Base-by-base conservation (phyloP, 805 yeast species). In the Teunomyces stri region DNA sequence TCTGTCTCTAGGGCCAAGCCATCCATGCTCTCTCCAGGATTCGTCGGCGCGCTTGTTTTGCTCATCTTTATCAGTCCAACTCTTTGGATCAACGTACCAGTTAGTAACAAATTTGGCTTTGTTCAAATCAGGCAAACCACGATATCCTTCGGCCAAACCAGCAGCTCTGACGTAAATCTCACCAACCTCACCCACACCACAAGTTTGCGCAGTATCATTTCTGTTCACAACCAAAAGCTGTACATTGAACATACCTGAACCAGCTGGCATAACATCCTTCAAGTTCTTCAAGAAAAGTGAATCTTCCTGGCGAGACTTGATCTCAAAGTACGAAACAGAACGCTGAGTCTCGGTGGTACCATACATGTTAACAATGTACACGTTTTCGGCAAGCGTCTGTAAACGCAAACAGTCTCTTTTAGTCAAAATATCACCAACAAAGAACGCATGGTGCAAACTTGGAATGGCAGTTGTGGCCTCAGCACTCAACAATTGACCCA, bases 301-400 rank as follows among this genome's bases (percentile, higher is more conserved):
- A 64, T 91, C 90, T 38, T 76, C 62, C 18, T 76, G 63, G 54
- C 89, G 76, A 25, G 95, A 81, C 37, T 88, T 82, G 51, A 95
- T 92, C 65, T 89, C 95, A 70, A 81, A 95, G 69, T 81, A 94
- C 0, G 98, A 91, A 21, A 94, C 99, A 1, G 99, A 94, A 64
- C 99, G 82, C 75, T 95, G 99, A 12, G 99, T 94, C 69, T 94
- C 99, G 9, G 99, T 94, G 34, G 99, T 94, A 61, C 99, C 99
- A 66, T 94, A 94, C 99, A 94, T 94, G 70, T 94, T 94, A 56
- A 94, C 95, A 61, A 94, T 92, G 63, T 69, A 74, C 46, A 89
- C 95, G 60, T 94, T 92, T 64, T 84, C 84, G 11, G 98, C 98
- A 58, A 94, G 77, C 0, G 94, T 82, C 66, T 94, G 99, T 57